Evolutionary conservation across 306 rosid genomes (phyloP), one percentile per base, ranked within the genome.

Genomic region (Echinosophora koreensis): DNA sequence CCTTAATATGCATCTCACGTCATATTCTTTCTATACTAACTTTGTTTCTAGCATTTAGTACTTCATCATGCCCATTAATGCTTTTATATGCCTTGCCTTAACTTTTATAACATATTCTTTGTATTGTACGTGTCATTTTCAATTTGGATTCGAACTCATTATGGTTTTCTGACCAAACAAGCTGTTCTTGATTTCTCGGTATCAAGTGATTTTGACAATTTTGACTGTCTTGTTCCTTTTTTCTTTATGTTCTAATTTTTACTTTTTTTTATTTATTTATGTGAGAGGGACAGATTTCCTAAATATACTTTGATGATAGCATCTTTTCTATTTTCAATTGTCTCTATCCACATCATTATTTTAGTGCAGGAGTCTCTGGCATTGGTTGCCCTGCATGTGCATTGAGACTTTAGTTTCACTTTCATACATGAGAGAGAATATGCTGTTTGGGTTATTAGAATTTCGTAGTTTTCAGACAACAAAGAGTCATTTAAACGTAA

Each of bases 321-420:
- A 77, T 78, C 65, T 80, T 80, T 82, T 87, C 84, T 81, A 67
- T 75, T 82, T 82, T n/a, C 55, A 70, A 35, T 82, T 73, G 83
- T 85, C 76, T 65, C 82, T 74, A 74, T 87, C 83, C 60, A 82
- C 65, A 76, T 79, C 73, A 69, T 83, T 80, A 55, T 85, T 81
- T 54, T 59, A 51, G 86, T 76, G 83, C 86, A 81, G 63, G 81
- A 65, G 78, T 81, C 67, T 83, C 55, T 73, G 49, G 83, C 68
- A 83, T 75, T 87, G 72, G 85, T 72, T 86, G 82, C 79, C 62
- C 80, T 83, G 85, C 81, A 65, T 75, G 87, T 84, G 86, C 79
- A 61, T 28, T 57, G 69, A 75, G 69, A 67, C 84, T 87, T 84
- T 82, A 66, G 73, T 80, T 80, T 79, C 85, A 71, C 78, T 78